These are phyloP conservation scores for Phytophthora meadii DNA, from an alignment of 352 stramenopile species.

Conservation along the genomic window DNA sequence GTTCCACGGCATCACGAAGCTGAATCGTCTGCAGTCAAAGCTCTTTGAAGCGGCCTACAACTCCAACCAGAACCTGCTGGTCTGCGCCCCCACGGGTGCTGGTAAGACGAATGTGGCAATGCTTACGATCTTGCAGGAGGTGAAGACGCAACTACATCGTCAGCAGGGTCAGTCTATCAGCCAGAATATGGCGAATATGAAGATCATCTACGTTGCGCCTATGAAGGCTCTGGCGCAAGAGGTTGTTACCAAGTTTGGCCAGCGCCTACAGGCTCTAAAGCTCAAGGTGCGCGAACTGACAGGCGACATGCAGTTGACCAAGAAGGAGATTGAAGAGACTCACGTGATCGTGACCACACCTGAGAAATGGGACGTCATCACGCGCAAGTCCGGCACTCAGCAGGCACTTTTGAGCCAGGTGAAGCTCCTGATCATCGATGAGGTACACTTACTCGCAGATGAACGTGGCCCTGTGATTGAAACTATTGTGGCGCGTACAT, in stretches of 20 bases:
- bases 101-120: slow-evolving; percentile 99
- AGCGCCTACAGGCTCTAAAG: slow-evolving; percentile 76
- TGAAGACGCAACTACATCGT: slow-evolving; percentile 78
- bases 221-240: slow-evolving; percentile 99
- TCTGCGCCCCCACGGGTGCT: slow-evolving; percentile 93
- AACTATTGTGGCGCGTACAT: slow-evolving; percentile 97
- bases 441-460: slow-evolving; percentile 99
- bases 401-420: slow-evolving; percentile 91
- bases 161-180: slow-evolving; percentile 30
- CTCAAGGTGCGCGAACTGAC: slow-evolving; percentile 94
- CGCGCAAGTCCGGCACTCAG: slow-evolving; percentile 95
- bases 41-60: slow-evolving; percentile 97
- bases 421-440: slow-evolving; percentile 99
- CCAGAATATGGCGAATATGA: slow-evolving; percentile 76
- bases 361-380: slow-evolving; percentile 99
- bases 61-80: slow-evolving; percentile 97
- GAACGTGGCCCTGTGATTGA: slow-evolving; percentile 99
- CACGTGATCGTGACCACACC: slow-evolving; percentile 98
- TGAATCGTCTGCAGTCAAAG: slow-evolving; percentile 99
- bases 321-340: slow-evolving; percentile 95
- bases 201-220: slow-evolving; percentile 97
- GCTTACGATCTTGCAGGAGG: slow-evolving; percentile 94
- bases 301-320: slow-evolving; percentile 98
- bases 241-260: slow-evolving; percentile 98
- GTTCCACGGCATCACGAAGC: slow-evolving; percentile 72